These are phyloP conservation scores for Pichia sp. DNA, from an alignment of 1,139 yeast species.

Conservation along the genomic window DNA sequence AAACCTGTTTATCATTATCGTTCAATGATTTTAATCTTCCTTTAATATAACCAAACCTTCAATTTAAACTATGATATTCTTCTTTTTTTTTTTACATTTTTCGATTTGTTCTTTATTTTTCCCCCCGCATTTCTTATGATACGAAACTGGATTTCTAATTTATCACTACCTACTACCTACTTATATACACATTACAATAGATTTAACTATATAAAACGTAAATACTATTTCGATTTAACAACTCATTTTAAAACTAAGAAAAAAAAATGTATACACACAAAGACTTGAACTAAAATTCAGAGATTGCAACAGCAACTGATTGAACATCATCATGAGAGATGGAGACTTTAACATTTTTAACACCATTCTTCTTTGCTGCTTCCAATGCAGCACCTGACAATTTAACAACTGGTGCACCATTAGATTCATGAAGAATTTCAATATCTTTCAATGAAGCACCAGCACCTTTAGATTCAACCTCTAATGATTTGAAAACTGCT, in stretches of 20 bases:
- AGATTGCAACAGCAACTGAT: slow-evolving; percentile 94
- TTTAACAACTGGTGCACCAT: slow-evolving; percentile 76
- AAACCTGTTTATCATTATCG: background rate
- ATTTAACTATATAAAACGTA: background rate
- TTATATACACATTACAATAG: background rate
- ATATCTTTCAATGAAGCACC: slow-evolving; percentile 91
- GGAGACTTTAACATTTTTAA: slow-evolving; percentile 69
- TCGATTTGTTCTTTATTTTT: background rate
- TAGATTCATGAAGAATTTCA: slow-evolving; percentile 68
- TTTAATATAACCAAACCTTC: too few relatives aligned
- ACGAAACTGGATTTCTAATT: slow-evolving; percentile 7
- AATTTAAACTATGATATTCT: background rate
- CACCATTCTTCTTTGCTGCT: slow-evolving; percentile 67
- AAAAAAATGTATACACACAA: background rate
- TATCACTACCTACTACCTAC: background rate
- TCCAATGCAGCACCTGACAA: slow-evolving; percentile 69
- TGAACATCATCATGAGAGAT: slow-evolving; percentile 96
- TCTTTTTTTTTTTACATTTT: background rate
- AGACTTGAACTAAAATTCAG: slow-evolving; percentile 39
- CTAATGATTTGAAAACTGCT: slow-evolving; percentile 94
- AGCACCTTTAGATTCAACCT: slow-evolving; percentile 85
- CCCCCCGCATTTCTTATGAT: slow-evolving; percentile 1
- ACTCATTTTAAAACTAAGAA: background rate
- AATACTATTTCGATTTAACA: background rate
- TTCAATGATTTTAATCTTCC: background rate